Base-by-base conservation (phyloP, 78 protist species). In the Dictyostelium citrinum region DNA sequence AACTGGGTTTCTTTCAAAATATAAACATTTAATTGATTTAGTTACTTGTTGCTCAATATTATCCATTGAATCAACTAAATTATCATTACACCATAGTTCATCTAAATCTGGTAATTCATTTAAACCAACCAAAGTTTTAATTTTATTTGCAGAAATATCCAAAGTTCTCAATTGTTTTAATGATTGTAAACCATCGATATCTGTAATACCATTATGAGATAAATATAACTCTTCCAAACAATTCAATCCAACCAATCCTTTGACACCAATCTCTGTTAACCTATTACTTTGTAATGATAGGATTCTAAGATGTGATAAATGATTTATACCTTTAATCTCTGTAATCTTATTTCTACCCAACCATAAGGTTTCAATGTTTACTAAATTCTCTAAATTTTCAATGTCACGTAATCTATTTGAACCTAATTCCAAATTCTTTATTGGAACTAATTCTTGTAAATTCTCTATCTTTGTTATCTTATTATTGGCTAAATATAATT, bases 281-380 rank as follows among this genome's bases (percentile, higher is more conserved):
- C 95, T 51, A 83, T 91, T 91, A 31, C 60, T 51, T 70, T 91
- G 95, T 14, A 91, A 17, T 20, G 80, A 37, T 24, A 91, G 2
- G 14, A 78, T 91, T 43, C 61, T 91, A 24, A 91, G 33, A 2
- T 82, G 45, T 10, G 17, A 39, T 61, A 91, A 55, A 43, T 60
- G 77, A 22, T 43, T 24, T 8, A 83, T 39, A 55, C 55, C 39
- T 61, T 82, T 46, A 4, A 82, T 76, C 71, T 70, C 81, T 49
- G 83, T 74, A 17, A 82, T 83, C 46, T 91, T 91, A 35, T 91
- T 91, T 80, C 91, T 91, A 41, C 95, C 95, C 7, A 91, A 64
- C 95, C 95, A 91, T 17, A 91, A 27, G 12, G 90, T 72, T 41
- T 91, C 60, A 51, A 91, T 37, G 35, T 67, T 81, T 11, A 55